Base-by-base conservation (phyloP, 148 eudicot species). In the Rhododendron simsii region DNA sequence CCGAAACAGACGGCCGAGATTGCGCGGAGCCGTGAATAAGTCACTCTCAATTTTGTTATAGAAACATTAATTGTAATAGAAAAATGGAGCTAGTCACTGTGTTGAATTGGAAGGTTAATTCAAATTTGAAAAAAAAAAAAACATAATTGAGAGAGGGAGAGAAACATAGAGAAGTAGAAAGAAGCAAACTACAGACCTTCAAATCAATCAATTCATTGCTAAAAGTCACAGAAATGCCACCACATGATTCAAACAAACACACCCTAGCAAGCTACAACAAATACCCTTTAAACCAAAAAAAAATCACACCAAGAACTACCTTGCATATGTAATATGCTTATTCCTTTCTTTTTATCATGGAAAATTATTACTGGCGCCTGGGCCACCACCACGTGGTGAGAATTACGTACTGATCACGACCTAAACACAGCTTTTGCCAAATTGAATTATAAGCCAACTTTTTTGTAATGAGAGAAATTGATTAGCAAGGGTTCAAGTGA, bases 401-500 rank as follows among this genome's bases (percentile, higher is more conserved):
- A 30, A 26, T 4, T 1, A 3, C 39, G 41, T 39, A 4, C 41
- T 39, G 41, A 39, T 12, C 15, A 13, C 21, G 3, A 12, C 39
- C 7, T 39, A 35, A 9, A 75, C n/a, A 35, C n/a, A 1, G 47
- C 26, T 13, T 18, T 11, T 5, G n/a, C 47, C 44, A 75, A 37
- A 39, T 7, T 75, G 48, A 18, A 18, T 37, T 3, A 65, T 18
- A 7, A 57, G 65, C 65, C 1, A n/a, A 4, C 33, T 10, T 65
- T n/a, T 65, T 65, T 39, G 5, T 39, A 39, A 5, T 39, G 5
- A 39, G 44, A 67, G 71, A 71, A 75, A 63, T 26, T 28, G 74
- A 67, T 51, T 30, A 80, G n/a, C 83, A 80, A 80, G 83, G 83
- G 35, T 50, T 50, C 63, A 80, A 39, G 41, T 30, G 21, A 26